These are phyloP conservation scores for Pichia sp. DNA, from an alignment of 1,139 yeast genomes.

Conservation along the genomic window DNA sequence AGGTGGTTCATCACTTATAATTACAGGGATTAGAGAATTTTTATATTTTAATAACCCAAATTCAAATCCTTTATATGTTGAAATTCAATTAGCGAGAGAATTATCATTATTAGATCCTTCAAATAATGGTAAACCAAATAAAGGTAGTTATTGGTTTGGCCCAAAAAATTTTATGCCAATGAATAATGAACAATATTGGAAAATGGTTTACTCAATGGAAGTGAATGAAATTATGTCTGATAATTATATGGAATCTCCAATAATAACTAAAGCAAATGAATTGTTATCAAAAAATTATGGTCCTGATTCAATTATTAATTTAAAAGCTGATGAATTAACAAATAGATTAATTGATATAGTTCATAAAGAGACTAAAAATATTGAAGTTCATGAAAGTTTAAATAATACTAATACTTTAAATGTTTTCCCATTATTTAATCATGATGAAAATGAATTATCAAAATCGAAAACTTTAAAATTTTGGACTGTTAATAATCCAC, in stretches of 20 bases:
- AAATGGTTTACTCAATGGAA: slow-evolving; percentile 17
- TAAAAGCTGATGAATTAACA: slow-evolving; percentile 6
- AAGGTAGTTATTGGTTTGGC: slow-evolving; percentile 23
- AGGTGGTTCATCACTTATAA: slow-evolving; percentile 11
- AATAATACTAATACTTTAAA: background rate
- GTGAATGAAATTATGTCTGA: slow-evolving; percentile 17
- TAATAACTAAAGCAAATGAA: slow-evolving; percentile 9
- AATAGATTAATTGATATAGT: slow-evolving; percentile 6
- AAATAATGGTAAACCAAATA: slow-evolving; percentile 15
- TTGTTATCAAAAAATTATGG: slow-evolving; percentile 7
- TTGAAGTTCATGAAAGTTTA: slow-evolving; percentile 1
- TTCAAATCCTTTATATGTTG: slow-evolving; percentile 26
- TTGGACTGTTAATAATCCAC: slow-evolving; percentile 24
- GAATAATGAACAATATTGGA: slow-evolving; percentile 20
- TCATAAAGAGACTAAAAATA: background rate
- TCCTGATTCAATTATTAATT: background rate
- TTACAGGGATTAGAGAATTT: slow-evolving; percentile 13
- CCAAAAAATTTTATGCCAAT: slow-evolving; percentile 29
- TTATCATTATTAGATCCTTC: slow-evolving; percentile 12
- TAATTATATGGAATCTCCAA: slow-evolving; percentile 14
- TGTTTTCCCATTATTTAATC: slow-evolving; percentile 7
- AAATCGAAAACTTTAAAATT: slow-evolving; percentile 9
- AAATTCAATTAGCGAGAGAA: slow-evolving; percentile 23
- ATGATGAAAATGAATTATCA: slow-evolving; percentile 1
- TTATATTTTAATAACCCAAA: slow-evolving; percentile 12